Base-by-base conservation (phyloP, 352 stramenopile genomes). In the Phytophthora fragariaefolia region DNA sequence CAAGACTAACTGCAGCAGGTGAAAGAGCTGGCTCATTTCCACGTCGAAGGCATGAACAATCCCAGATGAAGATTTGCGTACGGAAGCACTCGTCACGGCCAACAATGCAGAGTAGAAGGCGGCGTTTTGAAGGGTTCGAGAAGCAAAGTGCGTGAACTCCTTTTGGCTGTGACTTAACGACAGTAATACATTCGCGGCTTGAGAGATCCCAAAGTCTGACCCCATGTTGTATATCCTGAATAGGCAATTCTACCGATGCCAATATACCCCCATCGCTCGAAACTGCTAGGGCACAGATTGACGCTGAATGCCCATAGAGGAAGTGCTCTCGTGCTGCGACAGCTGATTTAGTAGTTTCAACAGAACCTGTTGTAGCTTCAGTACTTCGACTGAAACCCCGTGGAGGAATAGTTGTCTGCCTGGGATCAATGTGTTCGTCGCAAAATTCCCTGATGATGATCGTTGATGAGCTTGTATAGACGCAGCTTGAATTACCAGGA, bases 11-110 rank as follows among this genome's bases (percentile, higher is more conserved):
- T 9, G 59, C 36, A 22, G 20, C 20, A 28, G 24, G 3, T 24
- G 17, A 55, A 22, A 28, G 13, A 20, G 57, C n/a, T 1, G 43
- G 28, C 2, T 57, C 12, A 5, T 55, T 36, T 36, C 57, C 30
- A 20, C 23, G 22, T 59, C 59, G 36, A 32, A 80, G 49, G 46
- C 40, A 59, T 10, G 73, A 79, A 8, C 84, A 85, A 57, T 94
- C 82, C 82, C 83, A 96, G 4, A 95, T 68, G n/a, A 83, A 76
- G 20, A 96, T 77, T 57, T 93, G 83, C 2, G 83, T 93, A 2
- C 87, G 85, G 23, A 77, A 80, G 13, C 77, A 80, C 23, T 85
- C 83, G 50, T 95, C 85, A 0, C 71, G 67, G 26, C 87, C 87
- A 2, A 93, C 87, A 32, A 58, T 74, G 24, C 84, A 93, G 0